phyloP scores from a whole-genome alignment of 257 asterid genomes.

The Solanum neorickii region DNA sequence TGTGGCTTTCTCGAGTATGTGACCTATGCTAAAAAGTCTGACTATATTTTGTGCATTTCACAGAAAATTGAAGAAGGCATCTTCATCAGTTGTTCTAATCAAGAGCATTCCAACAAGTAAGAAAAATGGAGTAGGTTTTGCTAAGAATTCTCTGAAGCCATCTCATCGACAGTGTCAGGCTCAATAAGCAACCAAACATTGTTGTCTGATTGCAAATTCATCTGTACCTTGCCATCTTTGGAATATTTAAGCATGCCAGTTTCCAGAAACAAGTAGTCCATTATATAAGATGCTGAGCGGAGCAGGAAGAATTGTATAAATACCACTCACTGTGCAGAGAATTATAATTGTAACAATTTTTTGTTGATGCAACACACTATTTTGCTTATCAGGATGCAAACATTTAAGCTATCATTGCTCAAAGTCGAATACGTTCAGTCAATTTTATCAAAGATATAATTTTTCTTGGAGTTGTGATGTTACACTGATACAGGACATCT shows the following conservation, averaged over 20 bases:
- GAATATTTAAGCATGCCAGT: neutral
- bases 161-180: conserved; percentile 4
- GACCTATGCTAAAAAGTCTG: neutral
- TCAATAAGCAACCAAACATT: neutral
- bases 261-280: neutral
- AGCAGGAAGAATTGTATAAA: neutral
- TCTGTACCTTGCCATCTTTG: neutral
- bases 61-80: conserved; percentile 30
- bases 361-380: neutral
- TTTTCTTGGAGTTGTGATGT: neutral
- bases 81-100: conserved; percentile 48
- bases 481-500: neutral
- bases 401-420: neutral
- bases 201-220: neutral
- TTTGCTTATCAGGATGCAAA: neutral
- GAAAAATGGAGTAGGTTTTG: conserved; percentile 27
- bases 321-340: neutral
- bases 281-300: neutral
- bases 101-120: conserved; percentile 42
- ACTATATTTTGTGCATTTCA: neutral
- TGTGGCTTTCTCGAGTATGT: neutral
- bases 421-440: neutral
- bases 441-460: neutral
- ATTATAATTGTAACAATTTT: neutral
- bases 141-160: conserved; percentile 28